Evolutionary conservation across 352 stramenopile genomes (phyloP).

Genomic region (Phytophthora chlamydospora): DNA sequence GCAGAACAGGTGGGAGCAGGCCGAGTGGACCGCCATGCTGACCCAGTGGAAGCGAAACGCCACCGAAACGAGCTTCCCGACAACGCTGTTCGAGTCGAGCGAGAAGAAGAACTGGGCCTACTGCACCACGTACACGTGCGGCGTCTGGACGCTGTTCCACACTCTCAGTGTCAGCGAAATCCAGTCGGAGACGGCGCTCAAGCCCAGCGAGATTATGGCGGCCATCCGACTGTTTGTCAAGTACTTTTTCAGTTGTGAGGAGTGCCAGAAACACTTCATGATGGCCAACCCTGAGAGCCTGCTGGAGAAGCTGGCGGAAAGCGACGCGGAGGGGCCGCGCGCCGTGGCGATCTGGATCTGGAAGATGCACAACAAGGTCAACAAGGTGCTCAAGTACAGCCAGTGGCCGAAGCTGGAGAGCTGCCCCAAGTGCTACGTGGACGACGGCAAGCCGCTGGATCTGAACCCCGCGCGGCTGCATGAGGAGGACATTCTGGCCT

Average conservation of each 20-base stretch:
- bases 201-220: slow-evolving; percentile 59
- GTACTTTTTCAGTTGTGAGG: slow-evolving; percentile 84
- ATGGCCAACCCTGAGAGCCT: slow-evolving; percentile 62
- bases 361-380: slow-evolving; percentile 88
- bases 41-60: slow-evolving; percentile 65
- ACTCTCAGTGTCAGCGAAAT: slow-evolving; percentile 57
- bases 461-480: slow-evolving; percentile 53
- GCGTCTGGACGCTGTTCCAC: slow-evolving; percentile 83
- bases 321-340: slow-evolving; percentile 44
- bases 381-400: slow-evolving; percentile 71
- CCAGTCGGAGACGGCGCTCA: slow-evolving; percentile 37
- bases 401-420: slow-evolving; percentile 59
- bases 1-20: slow-evolving; percentile 48
- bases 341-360: slow-evolving; percentile 78
- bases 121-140: slow-evolving; percentile 82
- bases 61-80: slow-evolving; percentile 57
- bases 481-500: slow-evolving; percentile 55
- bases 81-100: slow-evolving; percentile 55
- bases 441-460: slow-evolving; percentile 48
- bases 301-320: slow-evolving; percentile 51
- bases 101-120: slow-evolving; percentile 59
- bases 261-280: slow-evolving; percentile 78
- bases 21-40: slow-evolving; percentile 57
- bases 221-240: slow-evolving; percentile 74
- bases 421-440: slow-evolving; percentile 61